Evolutionary conservation across 495 filamentous ascomycete species (phyloP), one percentile per base, ranked within the genome.

Genomic region (Lasiosphaeria miniovina): DNA sequence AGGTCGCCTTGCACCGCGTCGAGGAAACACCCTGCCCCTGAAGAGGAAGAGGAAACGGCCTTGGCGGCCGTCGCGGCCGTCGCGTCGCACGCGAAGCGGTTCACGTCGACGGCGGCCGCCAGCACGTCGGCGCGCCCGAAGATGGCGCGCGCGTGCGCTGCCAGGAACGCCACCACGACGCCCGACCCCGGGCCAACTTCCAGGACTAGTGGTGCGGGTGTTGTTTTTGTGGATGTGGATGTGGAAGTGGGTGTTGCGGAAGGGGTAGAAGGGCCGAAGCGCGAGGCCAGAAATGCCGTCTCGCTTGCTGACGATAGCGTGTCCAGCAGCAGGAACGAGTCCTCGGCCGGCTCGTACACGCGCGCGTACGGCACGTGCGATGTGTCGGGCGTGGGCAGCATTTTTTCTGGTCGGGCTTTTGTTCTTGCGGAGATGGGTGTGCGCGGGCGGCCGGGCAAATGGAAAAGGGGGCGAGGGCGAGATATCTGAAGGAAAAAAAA

Each of bases 241-340:
- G 90, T 88, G 33, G 52, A 34, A 33, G 46, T n/a, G n/a, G 43
- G 12, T 48, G 24, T 4, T 49, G 58, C 7, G 2, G 46, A 80
- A 52, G 78, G 2, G 2, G 24, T 24, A 2, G 24, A 24, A 24
- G 24, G 24, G 24, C 24, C 24, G 24, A 96, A 92, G 49, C 84
- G 83, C 9, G 74, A 41, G 33, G 75, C 74, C 36, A 97, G 86
- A 71, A 93, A 98, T 38, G 78, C 59, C 5, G 82, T 88, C 73
- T 96, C 90, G 11, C 81, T 68, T 9, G 75, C 45, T 4, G 87
- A 86, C n/a, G 91, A 90, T 34, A 98, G 80, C 0, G 91, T 94
- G 77, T 98, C 94, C 33, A 98, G 82, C 38, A 98, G 80, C n/a
- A 98, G 84, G 70, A 88, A 98, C 15, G 91, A 95, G 74, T 98